Base-by-base conservation (phyloP, 192 early-diverging fungal species). In the Thamnidium elegans region DNA sequence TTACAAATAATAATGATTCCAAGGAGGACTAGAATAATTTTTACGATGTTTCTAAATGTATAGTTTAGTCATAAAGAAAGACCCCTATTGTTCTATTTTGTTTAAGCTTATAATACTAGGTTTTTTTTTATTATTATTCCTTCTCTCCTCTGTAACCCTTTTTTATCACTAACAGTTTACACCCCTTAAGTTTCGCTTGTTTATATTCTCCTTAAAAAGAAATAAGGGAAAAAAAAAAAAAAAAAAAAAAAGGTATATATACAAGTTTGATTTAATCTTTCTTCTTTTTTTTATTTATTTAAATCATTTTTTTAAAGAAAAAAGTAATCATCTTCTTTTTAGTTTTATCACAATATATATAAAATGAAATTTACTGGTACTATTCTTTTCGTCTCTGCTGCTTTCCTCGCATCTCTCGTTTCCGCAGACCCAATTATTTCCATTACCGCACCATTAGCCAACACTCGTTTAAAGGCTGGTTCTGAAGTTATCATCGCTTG, bases 341-440 rank as follows among this genome's bases (percentile, higher is more conserved):
- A 11, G 53, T 11, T 54, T 23, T 43, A n/a, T 58, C 11, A 30
- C 34, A 26, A 1, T 26, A 26, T 26, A 26, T 26, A 55, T 46
- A 66, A 39, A 34, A 72, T 72, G 71, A 72, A 72, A 60, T 64
- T 67, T 31, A 61, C 58, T 30, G 36, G 36, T 39, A 32, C 48
- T 42, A 55, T 66, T 23, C 46, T 56, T 8, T 63, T 55, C 8
- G 55, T 72, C 58, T 55, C 71, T 63, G 52, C 71, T 47, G 45
- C 53, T 31, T 55, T 63, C 43, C 21, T 72, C 17, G 58, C 66
- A n/a, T 31, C 47, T 20, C 59, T 64, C 39, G 34, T 42, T n/a
- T 61, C 66, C 52, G 55, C 56, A 53, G 48, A 14, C 14, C 19
- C 51, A 17, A 70, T 70, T 50, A 44, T 70, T 14, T 56, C 68